Evolutionary conservation across 306 rosid genomes (phyloP), one percentile per base, ranked within the genome.

Genomic region (Medicago ruthenica): DNA sequence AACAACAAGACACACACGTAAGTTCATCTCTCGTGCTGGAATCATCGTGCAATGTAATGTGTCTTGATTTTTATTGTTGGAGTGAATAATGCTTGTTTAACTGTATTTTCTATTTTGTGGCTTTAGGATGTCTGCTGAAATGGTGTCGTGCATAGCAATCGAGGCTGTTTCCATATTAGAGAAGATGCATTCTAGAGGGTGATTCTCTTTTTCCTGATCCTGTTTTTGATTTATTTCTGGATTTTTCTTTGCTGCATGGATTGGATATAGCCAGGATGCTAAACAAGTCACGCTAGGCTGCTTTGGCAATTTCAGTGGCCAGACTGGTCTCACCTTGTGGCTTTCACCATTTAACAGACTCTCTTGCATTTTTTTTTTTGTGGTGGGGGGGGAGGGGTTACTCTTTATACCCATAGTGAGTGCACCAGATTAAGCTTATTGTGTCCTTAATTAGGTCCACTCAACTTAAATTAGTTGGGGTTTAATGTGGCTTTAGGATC

Each of bases 81-180:
- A 9, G 54, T 37, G 37, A 64, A 55, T 45, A 64, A 76, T 75
- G 31, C 15, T 24, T 48, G 58, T 22, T 24, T 74, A 20, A 45
- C 71, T 37, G 50, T 47, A 20, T 14, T 68, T 39, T 41, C 51
- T 53, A 8, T 57, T 53, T 76, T 71, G 57, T 69, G 39, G 76
- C 67, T 84, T 50, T 79, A 93, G 98, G 80, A 91, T 93, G 97
- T 82, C 96, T 34, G 82, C 74, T 36, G 98, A 93, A 87, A 93
- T 93, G 98, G 97, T 93, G 71, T 93, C 98, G 0, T 93, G 98
- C 76, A 93, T 91, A 74, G 98, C 97, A 63, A 91, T 93, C 34
- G 98, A 93, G 83, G 96, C 98, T 71, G 81, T 93, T 82, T 93
- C 98, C 76, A 93, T 89, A 84, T 85, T 93, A 83, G 98, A 93